Percentiles rank a stretch among this genome's conserved stretches.
These are phyloP conservation scores for Trichoderma sp. DNA, from an alignment of 2,329 filamentous ascomycete species.

Conservation along the genomic window DNA sequence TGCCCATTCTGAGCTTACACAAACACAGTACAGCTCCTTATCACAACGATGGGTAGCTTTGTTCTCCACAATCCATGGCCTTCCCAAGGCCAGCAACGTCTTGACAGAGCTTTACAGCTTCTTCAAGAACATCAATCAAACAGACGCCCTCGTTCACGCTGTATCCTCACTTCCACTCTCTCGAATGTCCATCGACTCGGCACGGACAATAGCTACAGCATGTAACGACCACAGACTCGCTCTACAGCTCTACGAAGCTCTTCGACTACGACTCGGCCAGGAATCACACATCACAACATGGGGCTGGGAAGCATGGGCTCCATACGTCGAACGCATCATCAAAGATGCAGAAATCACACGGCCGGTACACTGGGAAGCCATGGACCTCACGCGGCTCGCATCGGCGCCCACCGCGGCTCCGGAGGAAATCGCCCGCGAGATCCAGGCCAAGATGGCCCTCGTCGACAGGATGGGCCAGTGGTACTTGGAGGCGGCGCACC, in stretches of 20 bases:
- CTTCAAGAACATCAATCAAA: conserved; percentile 22
- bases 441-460: conserved; percentile 29
- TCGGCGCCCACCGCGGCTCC: neutral
- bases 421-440: conserved; percentile 17
- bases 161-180: conserved; percentile 18
- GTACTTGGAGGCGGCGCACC: conserved; percentile 30
- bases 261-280: conserved; percentile 11
- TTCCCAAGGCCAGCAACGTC: neutral
- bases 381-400: conserved; percentile 25
- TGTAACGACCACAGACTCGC: conserved; percentile 30
- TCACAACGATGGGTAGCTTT: conserved; percentile 25
- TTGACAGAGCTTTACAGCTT: conserved; percentile 23
- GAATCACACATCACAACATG: conserved; percentile 24
- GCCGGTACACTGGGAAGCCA: conserved; percentile 30
- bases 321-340: conserved; percentile 35
- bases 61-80: conserved; percentile 19
- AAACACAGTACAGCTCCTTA: conserved; percentile 18
- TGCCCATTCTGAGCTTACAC: conserved; percentile 15
- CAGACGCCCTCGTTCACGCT: conserved; percentile 14
- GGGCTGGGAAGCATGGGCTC: conserved; percentile 36
- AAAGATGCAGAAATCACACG: conserved; percentile 30
- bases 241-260: conserved; percentile 26
- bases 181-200: conserved; percentile 13
- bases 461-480: conserved; percentile 33
- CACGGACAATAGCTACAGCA: conserved; percentile 23